Percentiles rank a stretch among this genome's conserved stretches.
phyloP scores from a whole-genome alignment of 306 rosid species.

The Dalbergia cultrata region DNA sequence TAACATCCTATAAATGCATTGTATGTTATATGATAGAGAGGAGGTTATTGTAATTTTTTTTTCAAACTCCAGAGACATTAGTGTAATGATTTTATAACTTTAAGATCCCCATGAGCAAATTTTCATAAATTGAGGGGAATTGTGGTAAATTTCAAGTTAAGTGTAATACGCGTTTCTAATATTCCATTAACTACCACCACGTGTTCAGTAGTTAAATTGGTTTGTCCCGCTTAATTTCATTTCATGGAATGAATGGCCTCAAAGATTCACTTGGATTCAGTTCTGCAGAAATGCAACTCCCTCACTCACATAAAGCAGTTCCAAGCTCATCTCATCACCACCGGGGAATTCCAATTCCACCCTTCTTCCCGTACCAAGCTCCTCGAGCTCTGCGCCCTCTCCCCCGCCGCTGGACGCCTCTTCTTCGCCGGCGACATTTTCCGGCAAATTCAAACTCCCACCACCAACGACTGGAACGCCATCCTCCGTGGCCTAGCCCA shows the following conservation, averaged over 20 bases:
- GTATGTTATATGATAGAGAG: no score
- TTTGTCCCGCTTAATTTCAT: not conserved
- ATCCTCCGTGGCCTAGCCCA: constrained; percentile 81
- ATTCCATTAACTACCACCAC: no score
- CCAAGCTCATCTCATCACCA: constrained; percentile 72
- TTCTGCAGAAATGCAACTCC: constrained; percentile 70
- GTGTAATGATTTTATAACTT: no score
- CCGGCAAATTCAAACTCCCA: constrained; percentile 60
- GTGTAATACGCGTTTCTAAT: no score
- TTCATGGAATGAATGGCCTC: constrained; percentile 69
- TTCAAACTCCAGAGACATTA: no score
- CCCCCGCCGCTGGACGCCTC: constrained; percentile 65
- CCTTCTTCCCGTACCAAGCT: constrained; percentile 69
- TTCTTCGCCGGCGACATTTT: constrained; percentile 64
- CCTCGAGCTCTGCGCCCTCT: constrained; percentile 74
- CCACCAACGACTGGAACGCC: constrained; percentile 87
- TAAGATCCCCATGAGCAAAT: no score
- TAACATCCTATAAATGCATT: no score
- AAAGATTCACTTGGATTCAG: constrained; percentile 33
- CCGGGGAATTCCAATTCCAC: constrained; percentile 66
- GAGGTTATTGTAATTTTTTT: no score
- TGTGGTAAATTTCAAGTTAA: no score
- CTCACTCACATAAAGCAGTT: constrained; percentile 71
- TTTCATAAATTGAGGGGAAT: no score
- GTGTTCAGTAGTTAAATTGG: not conserved